phyloP scores from a whole-genome alignment of 2,329 filamentous ascomycete genomes.

The Sporothrix brunneoviolacea region DNA sequence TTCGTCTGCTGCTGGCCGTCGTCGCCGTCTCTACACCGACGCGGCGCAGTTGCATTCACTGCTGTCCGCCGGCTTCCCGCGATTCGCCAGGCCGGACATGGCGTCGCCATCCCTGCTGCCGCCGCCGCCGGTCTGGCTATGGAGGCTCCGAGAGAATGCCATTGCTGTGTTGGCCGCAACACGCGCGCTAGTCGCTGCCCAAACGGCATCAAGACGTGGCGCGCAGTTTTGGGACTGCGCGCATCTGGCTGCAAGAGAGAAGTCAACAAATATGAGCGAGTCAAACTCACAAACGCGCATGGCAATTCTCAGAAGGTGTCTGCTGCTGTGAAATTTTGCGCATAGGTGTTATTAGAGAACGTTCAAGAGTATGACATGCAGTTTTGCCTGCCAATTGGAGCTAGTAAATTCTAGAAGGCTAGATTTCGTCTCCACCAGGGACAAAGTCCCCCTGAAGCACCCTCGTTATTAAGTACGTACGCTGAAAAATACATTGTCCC shows the following conservation, averaged over 20 bases:
- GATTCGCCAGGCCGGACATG: neutral
- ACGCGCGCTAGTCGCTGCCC: conserved; percentile 7
- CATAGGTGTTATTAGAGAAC: too few species aligned
- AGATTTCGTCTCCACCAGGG: too few species aligned
- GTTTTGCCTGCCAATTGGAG: too few species aligned
- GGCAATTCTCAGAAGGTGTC: too few species aligned
- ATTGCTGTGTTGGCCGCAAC: neutral
- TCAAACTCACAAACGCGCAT: too few species aligned
- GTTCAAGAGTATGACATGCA: too few species aligned
- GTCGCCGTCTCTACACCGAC: neutral
- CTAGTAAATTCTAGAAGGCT: too few species aligned
- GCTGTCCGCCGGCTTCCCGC: neutral
- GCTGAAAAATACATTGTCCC: too few species aligned
- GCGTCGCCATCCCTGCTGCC: neutral
- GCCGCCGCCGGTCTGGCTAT: neutral
- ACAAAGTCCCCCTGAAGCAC: too few species aligned
- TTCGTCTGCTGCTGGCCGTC: neutral
- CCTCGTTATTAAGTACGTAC: too few species aligned
- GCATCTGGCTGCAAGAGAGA: neutral
- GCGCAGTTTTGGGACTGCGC: neutral
- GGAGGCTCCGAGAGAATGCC: neutral
- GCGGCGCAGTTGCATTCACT: neutral
- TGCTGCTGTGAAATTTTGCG: too few species aligned
- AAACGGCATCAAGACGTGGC: conserved; percentile 2
- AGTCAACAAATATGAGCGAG: neutral